phyloP scores from a whole-genome alignment of 371 early-diverging fungal genomes.

The Mucor saturninus region DNA sequence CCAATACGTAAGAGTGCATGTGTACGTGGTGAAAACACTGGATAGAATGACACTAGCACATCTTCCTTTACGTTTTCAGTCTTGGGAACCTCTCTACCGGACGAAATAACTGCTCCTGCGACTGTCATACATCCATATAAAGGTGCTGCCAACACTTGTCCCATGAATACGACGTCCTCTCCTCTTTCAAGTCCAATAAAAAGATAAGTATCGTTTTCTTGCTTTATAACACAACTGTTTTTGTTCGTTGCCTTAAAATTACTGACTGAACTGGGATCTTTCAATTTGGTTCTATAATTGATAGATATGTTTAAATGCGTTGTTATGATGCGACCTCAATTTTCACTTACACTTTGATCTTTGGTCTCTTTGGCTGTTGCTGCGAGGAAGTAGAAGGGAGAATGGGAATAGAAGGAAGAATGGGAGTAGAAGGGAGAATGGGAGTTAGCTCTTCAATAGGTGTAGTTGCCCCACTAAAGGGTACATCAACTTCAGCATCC shows the following conservation, averaged over 20 bases:
- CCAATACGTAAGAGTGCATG: slow-evolving; percentile 61
- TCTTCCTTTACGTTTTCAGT: background rate
- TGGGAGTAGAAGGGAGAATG: background rate
- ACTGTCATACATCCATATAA: slow-evolving; percentile 49
- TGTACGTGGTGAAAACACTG: slow-evolving; percentile 64
- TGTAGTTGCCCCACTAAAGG: slow-evolving; percentile 22
- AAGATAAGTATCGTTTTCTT: slow-evolving; percentile 24
- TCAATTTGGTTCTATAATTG: slow-evolving; percentile 4
- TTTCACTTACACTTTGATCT: slow-evolving; percentile 8
- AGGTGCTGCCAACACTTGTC: slow-evolving; percentile 48
- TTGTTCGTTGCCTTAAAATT: slow-evolving; percentile 13
- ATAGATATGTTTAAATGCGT: background rate
- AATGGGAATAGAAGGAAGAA: slow-evolving; percentile 1
- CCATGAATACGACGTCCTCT: slow-evolving; percentile 56
- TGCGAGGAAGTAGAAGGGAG: background rate
- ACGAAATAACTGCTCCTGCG: slow-evolving; percentile 38
- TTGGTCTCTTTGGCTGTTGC: background rate
- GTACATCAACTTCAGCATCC: background rate
- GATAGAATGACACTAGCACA: slow-evolving; percentile 38
- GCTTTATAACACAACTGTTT: slow-evolving; percentile 27
- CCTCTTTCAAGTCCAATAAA: slow-evolving; percentile 28
- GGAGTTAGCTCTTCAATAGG: slow-evolving; percentile 7
- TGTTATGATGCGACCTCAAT: background rate
- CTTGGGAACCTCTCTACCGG: slow-evolving; percentile 15
- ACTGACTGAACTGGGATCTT: slow-evolving; percentile 22